Conservation (phyloP, 345 rosid species). For the Melaleuca alternifolia region DNA sequence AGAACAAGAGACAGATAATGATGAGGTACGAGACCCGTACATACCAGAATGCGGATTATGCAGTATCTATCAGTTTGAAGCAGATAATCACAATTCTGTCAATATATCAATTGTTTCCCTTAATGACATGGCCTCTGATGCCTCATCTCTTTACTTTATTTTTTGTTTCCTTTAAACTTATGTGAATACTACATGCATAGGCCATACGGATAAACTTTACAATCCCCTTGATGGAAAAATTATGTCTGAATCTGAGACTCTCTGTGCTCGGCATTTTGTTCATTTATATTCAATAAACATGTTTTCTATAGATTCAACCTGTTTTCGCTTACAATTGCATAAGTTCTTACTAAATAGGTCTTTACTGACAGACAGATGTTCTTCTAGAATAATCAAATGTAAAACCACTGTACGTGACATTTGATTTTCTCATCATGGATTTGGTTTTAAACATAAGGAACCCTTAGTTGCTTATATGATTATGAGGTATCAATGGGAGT, state of each 20-base stretch:
- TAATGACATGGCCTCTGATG: neutral
- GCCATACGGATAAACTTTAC: neutral
- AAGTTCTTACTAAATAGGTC: neutral
- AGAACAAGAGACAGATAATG: conserved; percentile 34
- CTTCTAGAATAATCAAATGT: neutral
- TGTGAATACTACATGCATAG: neutral
- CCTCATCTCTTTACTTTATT: neutral
- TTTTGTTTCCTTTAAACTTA: neutral
- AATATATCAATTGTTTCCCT: neutral
- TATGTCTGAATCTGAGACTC: neutral
- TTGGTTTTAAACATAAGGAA: neutral
- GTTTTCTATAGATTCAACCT: neutral
- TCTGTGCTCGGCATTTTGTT: neutral
- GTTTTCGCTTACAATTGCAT: neutral
- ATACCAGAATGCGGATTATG: neutral
- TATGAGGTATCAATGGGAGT: neutral
- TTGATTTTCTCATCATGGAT: neutral
- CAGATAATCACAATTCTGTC: neutral
- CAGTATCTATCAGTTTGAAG: neutral
- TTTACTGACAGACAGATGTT: neutral
- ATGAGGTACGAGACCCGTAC: conserved; percentile 27
- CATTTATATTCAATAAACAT: neutral
- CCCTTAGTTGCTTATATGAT: neutral
- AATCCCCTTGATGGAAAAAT: neutral
- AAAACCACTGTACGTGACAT: neutral